These are phyloP conservation scores for Kuraishia borneana DNA, from an alignment of 805 yeast species.

Conservation along the genomic window DNA sequence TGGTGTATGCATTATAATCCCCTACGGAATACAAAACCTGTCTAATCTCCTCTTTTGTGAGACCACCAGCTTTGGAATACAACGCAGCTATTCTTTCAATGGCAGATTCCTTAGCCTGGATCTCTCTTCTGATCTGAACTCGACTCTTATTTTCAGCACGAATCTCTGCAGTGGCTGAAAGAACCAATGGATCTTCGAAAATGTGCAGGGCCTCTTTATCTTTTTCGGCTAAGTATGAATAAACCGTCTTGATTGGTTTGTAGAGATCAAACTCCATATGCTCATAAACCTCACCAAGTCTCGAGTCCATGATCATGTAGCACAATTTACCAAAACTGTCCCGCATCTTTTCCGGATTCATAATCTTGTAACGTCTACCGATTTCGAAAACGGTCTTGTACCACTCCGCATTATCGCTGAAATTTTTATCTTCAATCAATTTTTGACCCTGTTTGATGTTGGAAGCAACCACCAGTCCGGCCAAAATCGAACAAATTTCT, in stretches of 20 bases:
- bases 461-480: slow-evolving; percentile 71
- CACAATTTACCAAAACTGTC: slow-evolving; percentile 70
- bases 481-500: slow-evolving; percentile 69
- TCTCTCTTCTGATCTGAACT: slow-evolving; percentile 41
- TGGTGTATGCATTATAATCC: slow-evolving; percentile 64
- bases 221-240: slow-evolving; percentile 29
- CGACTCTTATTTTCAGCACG: slow-evolving; percentile 48
- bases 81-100: slow-evolving; percentile 46
- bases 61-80: slow-evolving; percentile 29
- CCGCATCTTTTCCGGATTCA: slow-evolving; percentile 78
- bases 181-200: slow-evolving; percentile 45
- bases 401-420: slow-evolving; percentile 63
- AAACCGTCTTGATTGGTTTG: slow-evolving; percentile 59
- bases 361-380: slow-evolving; percentile 70
- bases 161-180: slow-evolving; percentile 60
- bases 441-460: slow-evolving; percentile 60
- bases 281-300: slow-evolving; percentile 56
- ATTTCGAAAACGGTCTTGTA: slow-evolving; percentile 62
- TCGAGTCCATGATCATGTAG: slow-evolving; percentile 80
- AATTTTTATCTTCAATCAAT: slow-evolving; percentile 54
- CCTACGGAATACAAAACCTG: slow-evolving; percentile 70
- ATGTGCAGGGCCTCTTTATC: slow-evolving; percentile 26
- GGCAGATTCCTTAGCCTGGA: slow-evolving; percentile 56
- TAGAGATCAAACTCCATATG: slow-evolving; percentile 69
- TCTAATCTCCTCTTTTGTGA: slow-evolving; percentile 50